phyloP scores from a whole-genome alignment of 2,329 filamentous ascomycete species.

The Fusarium pilosicola region DNA sequence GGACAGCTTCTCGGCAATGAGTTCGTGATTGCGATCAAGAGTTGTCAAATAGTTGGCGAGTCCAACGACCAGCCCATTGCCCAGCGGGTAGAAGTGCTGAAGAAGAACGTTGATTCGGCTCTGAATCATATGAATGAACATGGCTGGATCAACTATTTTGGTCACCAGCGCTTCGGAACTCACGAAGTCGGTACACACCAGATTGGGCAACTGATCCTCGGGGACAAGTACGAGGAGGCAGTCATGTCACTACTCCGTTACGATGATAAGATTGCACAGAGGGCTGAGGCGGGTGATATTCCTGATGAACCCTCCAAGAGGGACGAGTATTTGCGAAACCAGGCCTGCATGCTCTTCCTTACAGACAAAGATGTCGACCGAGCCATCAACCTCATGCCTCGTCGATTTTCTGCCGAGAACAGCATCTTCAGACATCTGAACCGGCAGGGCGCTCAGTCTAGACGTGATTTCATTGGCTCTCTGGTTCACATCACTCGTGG shows the following conservation, averaged over 20 bases:
- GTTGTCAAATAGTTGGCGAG: slow-evolving; percentile 72
- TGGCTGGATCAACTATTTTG: slow-evolving; percentile 98
- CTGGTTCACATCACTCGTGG: slow-evolving; percentile 82
- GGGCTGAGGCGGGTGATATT: slow-evolving; percentile 51
- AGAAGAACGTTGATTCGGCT: slow-evolving; percentile 61
- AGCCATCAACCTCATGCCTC: slow-evolving; percentile 76
- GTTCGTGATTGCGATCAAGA: slow-evolving; percentile 90
- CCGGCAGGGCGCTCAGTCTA: slow-evolving; percentile 56
- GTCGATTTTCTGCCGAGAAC: slow-evolving; percentile 83
- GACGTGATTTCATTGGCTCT: slow-evolving; percentile 82
- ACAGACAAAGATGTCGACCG: slow-evolving; percentile 66
- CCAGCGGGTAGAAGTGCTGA: slow-evolving; percentile 47
- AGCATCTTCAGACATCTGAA: slow-evolving; percentile 82
- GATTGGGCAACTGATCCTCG: slow-evolving; percentile 84
- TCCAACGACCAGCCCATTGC: slow-evolving; percentile 36
- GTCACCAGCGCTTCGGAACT: slow-evolving; percentile 95
- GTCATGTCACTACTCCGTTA: slow-evolving; percentile 81
- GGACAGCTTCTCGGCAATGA: slow-evolving; percentile 91
- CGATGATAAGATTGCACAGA: slow-evolving; percentile 67
- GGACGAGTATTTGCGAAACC: slow-evolving; percentile 83
- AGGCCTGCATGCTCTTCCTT: slow-evolving; percentile 80
- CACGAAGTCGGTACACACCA: slow-evolving; percentile 87
- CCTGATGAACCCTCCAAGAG: slow-evolving; percentile 64
- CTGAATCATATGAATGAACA: slow-evolving; percentile 74
- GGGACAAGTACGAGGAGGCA: slow-evolving; percentile 82